Evolutionary conservation across 2,329 filamentous ascomycete genomes (phyloP).

Genomic region (Endoconidiophora polonica): DNA sequence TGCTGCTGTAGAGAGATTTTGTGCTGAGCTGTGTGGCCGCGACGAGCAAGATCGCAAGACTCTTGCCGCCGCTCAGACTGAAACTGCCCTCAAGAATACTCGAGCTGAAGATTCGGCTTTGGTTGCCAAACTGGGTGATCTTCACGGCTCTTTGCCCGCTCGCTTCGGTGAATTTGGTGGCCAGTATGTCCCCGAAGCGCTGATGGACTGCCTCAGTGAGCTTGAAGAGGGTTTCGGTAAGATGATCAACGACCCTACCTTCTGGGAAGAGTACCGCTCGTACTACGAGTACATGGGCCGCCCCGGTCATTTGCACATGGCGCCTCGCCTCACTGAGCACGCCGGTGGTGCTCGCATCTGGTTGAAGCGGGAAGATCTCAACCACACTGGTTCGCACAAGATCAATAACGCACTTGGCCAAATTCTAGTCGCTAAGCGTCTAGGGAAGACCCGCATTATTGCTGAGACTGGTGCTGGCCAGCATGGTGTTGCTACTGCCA

Average conservation of each 20-base stretch:
- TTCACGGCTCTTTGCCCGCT: constrained; percentile 66
- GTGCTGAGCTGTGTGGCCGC: constrained; percentile 47
- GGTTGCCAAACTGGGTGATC: constrained; percentile 67
- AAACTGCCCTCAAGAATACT: constrained; percentile 45
- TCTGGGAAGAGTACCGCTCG: constrained; percentile 93
- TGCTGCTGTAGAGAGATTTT: constrained; percentile 59
- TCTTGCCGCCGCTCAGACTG: constrained; percentile 31
- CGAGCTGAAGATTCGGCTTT: constrained; percentile 40
- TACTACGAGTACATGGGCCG: constrained; percentile 97
- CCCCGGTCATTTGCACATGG: constrained; percentile 78
- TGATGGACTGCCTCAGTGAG: constrained; percentile 91
- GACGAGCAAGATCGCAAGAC: constrained; percentile 17
- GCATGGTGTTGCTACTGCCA: constrained; percentile 94
- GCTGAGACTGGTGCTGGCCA: constrained; percentile 95
- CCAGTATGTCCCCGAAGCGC: constrained; percentile 90
- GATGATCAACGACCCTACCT: constrained; percentile 70
- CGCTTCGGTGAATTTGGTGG: constrained; percentile 93
- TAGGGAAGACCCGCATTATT: constrained; percentile 95
- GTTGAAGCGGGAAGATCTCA: constrained; percentile 93
- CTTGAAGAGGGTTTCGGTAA: constrained; percentile 82
- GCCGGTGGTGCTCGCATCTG: constrained; percentile 92
- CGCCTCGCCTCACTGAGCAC: constrained; percentile 72
- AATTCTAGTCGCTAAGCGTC: constrained; percentile 63
- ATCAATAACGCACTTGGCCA: constrained; percentile 98
- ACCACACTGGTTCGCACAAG: constrained; percentile 97